These are phyloP conservation scores for Lyophyllum atratum DNA, from an alignment of 768 basidiomycete genomes.

Conservation along the genomic window DNA sequence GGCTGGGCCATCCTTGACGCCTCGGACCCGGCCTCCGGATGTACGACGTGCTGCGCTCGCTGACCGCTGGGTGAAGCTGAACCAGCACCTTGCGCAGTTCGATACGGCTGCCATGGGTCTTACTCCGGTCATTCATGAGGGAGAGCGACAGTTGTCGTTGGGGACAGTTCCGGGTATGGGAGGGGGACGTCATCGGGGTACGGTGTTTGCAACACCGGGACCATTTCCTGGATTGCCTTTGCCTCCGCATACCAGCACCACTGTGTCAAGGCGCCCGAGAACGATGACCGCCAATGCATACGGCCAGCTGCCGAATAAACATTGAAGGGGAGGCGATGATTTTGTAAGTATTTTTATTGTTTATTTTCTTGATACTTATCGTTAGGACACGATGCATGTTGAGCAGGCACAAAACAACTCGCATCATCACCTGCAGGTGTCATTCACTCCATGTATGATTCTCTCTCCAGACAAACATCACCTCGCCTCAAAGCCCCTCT, in stretches of 20 bases:
- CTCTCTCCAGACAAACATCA: slow-evolving; percentile 8
- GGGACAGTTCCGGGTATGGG: slow-evolving; percentile 25
- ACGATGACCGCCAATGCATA: slow-evolving; percentile 40
- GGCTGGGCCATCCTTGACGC: no score
- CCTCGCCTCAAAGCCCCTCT: not conserved
- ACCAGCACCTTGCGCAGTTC: slow-evolving; percentile 44
- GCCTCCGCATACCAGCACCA: slow-evolving; percentile 39
- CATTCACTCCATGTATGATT: slow-evolving; percentile 18
- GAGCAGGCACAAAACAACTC: not conserved
- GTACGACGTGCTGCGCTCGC: slow-evolving; percentile 43
- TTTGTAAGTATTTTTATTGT: not conserved
- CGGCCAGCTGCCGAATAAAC: slow-evolving; percentile 52
- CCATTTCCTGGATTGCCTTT: slow-evolving; percentile 32
- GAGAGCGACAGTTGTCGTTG: slow-evolving; percentile 43
- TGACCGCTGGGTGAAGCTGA: slow-evolving; percentile 54
- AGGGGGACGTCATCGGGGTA: not conserved
- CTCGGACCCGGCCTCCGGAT: no score
- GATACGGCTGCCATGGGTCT: slow-evolving; percentile 48
- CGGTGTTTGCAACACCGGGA: not conserved
- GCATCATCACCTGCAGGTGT: not conserved
- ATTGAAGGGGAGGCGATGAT: slow-evolving; percentile 30
- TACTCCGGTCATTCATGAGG: slow-evolving; percentile 42
- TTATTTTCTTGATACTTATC: not conserved
- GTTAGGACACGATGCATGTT: not conserved
- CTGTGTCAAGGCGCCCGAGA: slow-evolving; percentile 27